These are phyloP conservation scores for Xylaria multiplex DNA, from an alignment of 2,329 filamentous ascomycete species.

Conservation along the genomic window DNA sequence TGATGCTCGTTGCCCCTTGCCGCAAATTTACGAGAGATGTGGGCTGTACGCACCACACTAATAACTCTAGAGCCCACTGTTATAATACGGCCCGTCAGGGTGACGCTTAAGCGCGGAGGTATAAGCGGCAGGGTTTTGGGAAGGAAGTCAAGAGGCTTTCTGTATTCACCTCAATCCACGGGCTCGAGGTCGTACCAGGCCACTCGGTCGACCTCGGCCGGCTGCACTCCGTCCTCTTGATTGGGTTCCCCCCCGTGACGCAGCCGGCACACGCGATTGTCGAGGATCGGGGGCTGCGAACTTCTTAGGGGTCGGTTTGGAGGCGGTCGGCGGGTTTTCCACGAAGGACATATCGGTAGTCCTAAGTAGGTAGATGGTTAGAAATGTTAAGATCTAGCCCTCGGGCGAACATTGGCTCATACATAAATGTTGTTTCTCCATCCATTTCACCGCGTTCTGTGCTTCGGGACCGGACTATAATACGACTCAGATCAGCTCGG, in stretches of 20 bases:
- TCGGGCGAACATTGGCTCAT: constrained; percentile 53
- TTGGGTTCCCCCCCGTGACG: constrained; percentile 54
- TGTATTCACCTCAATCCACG: constrained; percentile 56
- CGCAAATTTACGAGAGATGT: neutral
- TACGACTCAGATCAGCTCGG: constrained; percentile 12
- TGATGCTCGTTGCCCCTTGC: neutral
- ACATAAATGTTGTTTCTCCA: constrained; percentile 88
- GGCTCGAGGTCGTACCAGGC: constrained; percentile 58
- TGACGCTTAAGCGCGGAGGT: constrained; percentile 3
- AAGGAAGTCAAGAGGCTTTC: neutral
- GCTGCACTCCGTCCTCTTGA: constrained; percentile 50
- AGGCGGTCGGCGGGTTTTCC: constrained; percentile 76
- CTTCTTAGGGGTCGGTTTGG: constrained; percentile 59
- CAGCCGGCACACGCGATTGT: constrained; percentile 60
- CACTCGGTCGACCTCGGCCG: constrained; percentile 57
- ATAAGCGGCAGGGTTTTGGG: constrained; percentile 3
- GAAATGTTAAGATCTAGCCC: constrained; percentile 35
- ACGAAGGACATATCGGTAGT: constrained; percentile 93
- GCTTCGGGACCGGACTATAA: constrained; percentile 43
- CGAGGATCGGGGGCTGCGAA: constrained; percentile 56
- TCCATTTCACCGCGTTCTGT: constrained; percentile 55
- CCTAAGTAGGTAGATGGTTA: constrained; percentile 56
- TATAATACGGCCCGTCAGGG: constrained; percentile 1
- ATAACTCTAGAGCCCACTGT: neutral
- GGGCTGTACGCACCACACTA: neutral